Evolutionary conservation across 441 rosid genomes (phyloP).

Genomic region (Isatis lusitanica): DNA sequence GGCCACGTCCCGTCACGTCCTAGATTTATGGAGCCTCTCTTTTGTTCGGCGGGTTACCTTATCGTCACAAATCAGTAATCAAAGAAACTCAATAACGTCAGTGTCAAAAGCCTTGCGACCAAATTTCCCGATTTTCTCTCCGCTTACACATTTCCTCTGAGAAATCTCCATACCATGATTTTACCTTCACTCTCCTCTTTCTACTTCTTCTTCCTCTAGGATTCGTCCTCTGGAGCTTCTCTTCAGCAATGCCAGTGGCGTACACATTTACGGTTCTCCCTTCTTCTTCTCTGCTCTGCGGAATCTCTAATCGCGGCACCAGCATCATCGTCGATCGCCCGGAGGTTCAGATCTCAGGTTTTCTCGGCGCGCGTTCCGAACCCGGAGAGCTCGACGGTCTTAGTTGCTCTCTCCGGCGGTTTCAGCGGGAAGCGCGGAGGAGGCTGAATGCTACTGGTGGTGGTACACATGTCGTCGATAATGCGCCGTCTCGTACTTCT

Average conservation of each 20-base stretch:
- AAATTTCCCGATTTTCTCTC: neutral
- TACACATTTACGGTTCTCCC: conserved; percentile 35
- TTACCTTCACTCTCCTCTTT: conserved; percentile 10
- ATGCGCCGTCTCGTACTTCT: conserved; percentile 39
- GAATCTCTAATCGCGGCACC: conserved; percentile 21
- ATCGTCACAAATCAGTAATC: neutral
- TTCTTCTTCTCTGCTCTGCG: conserved; percentile 30
- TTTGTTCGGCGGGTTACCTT: neutral
- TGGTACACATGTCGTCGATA: conserved; percentile 52
- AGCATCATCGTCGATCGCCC: conserved; percentile 15
- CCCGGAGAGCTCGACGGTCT: conserved; percentile 5
- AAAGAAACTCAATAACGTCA: neutral
- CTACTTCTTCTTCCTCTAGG: conserved; percentile 35
- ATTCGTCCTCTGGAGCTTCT: conserved; percentile 18
- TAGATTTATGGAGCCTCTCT: neutral
- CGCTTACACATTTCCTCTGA: neutral
- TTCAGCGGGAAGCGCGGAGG: conserved; percentile 26
- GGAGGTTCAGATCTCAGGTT: conserved; percentile 36
- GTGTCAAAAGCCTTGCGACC: neutral
- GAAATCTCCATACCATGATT: conserved; percentile 19
- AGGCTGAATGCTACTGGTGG: conserved; percentile 37
- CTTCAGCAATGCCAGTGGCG: conserved; percentile 40
- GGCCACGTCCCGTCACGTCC: neutral
- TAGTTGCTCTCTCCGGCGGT: conserved; percentile 21
- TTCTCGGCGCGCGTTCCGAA: conserved; percentile 8